Base-by-base conservation (phyloP, 2,329 filamentous ascomycete species). In the Drechslerella coelobrocha region DNA sequence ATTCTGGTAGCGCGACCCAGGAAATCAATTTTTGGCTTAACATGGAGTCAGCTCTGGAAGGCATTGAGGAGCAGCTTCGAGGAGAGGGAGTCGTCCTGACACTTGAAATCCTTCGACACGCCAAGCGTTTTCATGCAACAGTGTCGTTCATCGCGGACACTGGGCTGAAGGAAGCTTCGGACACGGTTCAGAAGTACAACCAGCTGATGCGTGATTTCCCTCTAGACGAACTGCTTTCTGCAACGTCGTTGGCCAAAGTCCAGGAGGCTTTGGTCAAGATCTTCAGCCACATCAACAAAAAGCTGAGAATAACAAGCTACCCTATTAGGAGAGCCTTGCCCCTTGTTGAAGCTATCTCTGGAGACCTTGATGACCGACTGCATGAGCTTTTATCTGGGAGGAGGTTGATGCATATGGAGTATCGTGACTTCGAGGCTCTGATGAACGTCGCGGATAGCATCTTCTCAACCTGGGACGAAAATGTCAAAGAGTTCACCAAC, bases 21-120 rank as follows among this genome's bases (percentile, higher is more conserved):
- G 94, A 99, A 79, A 96, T 99, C 79, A 97, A 97, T 79, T 99
- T 99, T 78, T 99, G 94, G 94, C 80, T 99, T 54, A 95, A 92
- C 1, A 96, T 99, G 90, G 95, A 99, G 79, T 89, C 89, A 14
- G 91, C 92, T 2, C 81, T 99, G 73, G 92, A 97, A 78, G 89
- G 89, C 26, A 96, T 99, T 68, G 93, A 97, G 78, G 86, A 84
- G 41, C 93, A 97, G 79, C 84, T 99, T 62, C 84, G 88, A 72
- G 92, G 92, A 73, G 91, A 96, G 61, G 94, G 94, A 26, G 93
- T 99, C 19, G 84, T 87, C 75, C 81, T 99, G 76, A 97, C 95
- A 0, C 85, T 99, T 78, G 93, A 97, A 75, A 93, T 99, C 72
- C 83, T 99, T 73, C 93, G 95, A 79, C 90, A 97, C 78, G 95